Base-by-base conservation (phyloP, 164 flowering plant genomes). In the Nymphaea thermarum region DNA sequence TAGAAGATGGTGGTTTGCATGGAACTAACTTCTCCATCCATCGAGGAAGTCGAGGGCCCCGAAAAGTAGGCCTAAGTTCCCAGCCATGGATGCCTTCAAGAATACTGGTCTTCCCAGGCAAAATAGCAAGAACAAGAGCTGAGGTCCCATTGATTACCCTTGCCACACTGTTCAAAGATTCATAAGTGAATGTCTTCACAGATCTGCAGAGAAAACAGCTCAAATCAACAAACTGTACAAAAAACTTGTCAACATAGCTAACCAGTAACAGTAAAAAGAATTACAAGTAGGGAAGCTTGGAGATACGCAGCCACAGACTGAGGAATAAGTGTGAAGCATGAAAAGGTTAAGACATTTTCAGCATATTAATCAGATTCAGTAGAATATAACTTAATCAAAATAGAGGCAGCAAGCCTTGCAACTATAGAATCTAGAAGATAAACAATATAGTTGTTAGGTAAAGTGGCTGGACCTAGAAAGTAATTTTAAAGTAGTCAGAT, bases 21-120 rank as follows among this genome's bases (percentile, higher is more conserved):
- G 73, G 43, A 63, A 72, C 96, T 82, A 80, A 95, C 99, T 89
- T 82, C 68, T 87, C 98, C 99, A 95, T 95, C 99, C 99, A 95
- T 3, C 93, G 87, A 5, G 99, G 99, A 67, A 92, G 81, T 18
- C 90, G 81, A 68, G 99, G 99, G 67, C 96, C 98, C 57, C 89
- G 87, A 47, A 95, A 83, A 62, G 90, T 82, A 42, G 98, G 99
- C 72, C 89, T 83, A 53, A 95, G 97, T 82, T 95, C 99, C 99
- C 99, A 95, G 43, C 99, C 99, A 78, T 92, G 92, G 63, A 92
- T 75, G 60, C 96, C 93, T 80, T 95, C 97, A 66, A 95, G 90
- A 70, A 95, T 83, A 61, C 69, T 68, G 68, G 89, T 78, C 81
- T 95, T 90, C 69, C 96, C 97, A 1, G 98, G 99, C 74, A 95